phyloP scores from a whole-genome alignment of 148 eudicot species.

The Rhododendron ferrugineum region DNA sequence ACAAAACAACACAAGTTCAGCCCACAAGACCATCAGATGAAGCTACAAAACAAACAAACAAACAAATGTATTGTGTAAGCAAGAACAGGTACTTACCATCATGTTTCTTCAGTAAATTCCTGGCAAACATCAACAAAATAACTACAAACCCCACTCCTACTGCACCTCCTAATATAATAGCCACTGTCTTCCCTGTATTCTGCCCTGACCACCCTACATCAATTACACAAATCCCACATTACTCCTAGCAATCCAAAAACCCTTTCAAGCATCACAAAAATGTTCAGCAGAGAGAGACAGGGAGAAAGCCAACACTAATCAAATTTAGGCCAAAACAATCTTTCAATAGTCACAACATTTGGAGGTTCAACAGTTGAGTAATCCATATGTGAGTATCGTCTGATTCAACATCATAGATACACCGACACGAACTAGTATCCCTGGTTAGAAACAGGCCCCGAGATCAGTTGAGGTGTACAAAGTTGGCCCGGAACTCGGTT shows the following conservation, averaged over 20 bases:
- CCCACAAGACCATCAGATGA: constrained; percentile 1
- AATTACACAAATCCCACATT: background rate
- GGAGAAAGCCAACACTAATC: background rate
- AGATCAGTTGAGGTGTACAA: background rate
- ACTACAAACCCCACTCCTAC: constrained; percentile 81
- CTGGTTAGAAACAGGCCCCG: background rate
- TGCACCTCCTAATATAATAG: constrained; percentile 94
- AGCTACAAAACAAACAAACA: background rate
- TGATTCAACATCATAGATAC: background rate
- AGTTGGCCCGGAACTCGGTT: background rate
- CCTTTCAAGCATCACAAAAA: constrained; percentile 1
- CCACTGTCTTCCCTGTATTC: constrained; percentile 83
- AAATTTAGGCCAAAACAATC: background rate
- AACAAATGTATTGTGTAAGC: background rate
- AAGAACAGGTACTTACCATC: constrained; percentile 52
- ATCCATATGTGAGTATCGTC: background rate
- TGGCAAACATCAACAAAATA: constrained; percentile 66
- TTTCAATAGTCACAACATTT: background rate
- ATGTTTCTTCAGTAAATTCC: constrained; percentile 66
- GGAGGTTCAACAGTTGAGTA: background rate
- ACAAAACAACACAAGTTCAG: constrained; percentile 19
- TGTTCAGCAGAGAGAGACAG: background rate
- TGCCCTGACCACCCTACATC: constrained; percentile 50
- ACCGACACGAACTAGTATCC: background rate
- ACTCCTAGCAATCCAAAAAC: background rate